Conservation (phyloP, 805 yeast species). For the Nakazawaea laoshanensis region DNA sequence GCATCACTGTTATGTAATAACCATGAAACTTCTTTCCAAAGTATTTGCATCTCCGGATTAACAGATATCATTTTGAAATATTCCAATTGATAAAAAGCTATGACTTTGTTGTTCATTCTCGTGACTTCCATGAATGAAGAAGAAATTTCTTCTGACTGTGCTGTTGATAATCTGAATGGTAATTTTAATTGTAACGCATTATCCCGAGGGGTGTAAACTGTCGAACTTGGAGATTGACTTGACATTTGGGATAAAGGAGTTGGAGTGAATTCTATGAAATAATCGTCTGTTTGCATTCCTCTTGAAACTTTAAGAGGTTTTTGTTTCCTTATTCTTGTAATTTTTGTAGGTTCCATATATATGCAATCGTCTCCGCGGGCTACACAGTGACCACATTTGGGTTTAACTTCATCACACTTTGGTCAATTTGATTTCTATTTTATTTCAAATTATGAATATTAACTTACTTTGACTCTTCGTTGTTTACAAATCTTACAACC, state of each 20-base stretch:
- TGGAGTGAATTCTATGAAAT: no score
- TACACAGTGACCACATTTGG: slow-evolving; percentile 1
- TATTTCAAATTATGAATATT: no score
- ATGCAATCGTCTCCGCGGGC: slow-evolving; percentile 1
- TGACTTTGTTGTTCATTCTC: slow-evolving; percentile 4
- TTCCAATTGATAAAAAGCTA: neutral
- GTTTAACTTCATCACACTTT: slow-evolving; percentile 8
- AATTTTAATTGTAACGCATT: neutral
- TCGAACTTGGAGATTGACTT: neutral
- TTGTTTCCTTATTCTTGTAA: slow-evolving; percentile 1
- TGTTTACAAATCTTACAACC: slow-evolving; percentile 6
- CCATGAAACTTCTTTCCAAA: neutral
- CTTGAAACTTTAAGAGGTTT: neutral
- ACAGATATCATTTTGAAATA: neutral
- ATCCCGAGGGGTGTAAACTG: neutral
- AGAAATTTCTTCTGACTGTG: no score
- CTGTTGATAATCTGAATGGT: no score
- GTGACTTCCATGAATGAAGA: slow-evolving; percentile 1
- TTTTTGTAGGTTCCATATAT: slow-evolving; percentile 2
- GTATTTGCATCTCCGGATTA: neutral
- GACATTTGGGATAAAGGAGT: no score
- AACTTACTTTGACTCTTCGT: slow-evolving; percentile 7
- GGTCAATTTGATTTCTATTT: neutral
- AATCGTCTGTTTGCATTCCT: slow-evolving; percentile 1
- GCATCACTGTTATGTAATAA: slow-evolving; percentile 1